Evolutionary conservation across 495 filamentous ascomycete genomes (phyloP).

Genomic region (Pseudomonodictys pantanalensis): DNA sequence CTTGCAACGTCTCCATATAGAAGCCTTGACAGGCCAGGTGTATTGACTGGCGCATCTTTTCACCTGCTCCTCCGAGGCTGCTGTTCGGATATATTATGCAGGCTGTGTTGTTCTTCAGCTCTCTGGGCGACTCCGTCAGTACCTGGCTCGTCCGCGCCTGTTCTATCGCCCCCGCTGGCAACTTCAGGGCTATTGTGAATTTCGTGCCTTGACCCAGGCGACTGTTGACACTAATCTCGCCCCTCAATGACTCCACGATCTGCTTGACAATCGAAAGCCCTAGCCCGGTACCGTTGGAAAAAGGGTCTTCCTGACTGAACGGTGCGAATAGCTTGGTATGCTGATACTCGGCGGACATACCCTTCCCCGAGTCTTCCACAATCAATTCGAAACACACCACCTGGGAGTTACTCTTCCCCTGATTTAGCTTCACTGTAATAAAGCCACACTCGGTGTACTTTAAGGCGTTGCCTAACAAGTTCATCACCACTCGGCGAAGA

Average conservation of each 20-base stretch:
- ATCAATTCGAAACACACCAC: neutral
- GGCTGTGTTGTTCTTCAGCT: neutral
- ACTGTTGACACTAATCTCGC: slow-evolving; percentile 6
- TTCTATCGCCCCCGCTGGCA: neutral
- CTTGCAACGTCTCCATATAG: neutral
- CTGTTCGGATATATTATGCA: neutral
- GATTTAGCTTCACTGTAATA: slow-evolving; percentile 3
- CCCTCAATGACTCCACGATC: slow-evolving; percentile 12
- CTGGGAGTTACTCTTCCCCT: neutral
- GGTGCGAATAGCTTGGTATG: slow-evolving; percentile 13
- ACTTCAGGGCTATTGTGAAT: slow-evolving; percentile 2
- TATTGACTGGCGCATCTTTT: neutral
- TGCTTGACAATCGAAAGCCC: slow-evolving; percentile 13
- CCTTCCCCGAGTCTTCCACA: slow-evolving; percentile 9
- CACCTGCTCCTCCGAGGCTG: neutral
- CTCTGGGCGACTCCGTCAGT: neutral
- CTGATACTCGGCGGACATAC: slow-evolving; percentile 12
- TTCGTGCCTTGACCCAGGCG: slow-evolving; percentile 8
- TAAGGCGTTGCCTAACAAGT: slow-evolving; percentile 26
- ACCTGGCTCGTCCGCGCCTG: neutral
- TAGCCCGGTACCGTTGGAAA: slow-evolving; percentile 12
- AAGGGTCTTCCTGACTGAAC: slow-evolving; percentile 15
- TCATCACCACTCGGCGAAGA: slow-evolving; percentile 12
- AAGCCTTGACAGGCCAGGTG: neutral
- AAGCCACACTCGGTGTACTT: slow-evolving; percentile 19